Evolutionary conservation across 1,139 yeast species (phyloP), one percentile per base, ranked within the genome.

Genomic region (Wickerhamiella pararugosa): DNA sequence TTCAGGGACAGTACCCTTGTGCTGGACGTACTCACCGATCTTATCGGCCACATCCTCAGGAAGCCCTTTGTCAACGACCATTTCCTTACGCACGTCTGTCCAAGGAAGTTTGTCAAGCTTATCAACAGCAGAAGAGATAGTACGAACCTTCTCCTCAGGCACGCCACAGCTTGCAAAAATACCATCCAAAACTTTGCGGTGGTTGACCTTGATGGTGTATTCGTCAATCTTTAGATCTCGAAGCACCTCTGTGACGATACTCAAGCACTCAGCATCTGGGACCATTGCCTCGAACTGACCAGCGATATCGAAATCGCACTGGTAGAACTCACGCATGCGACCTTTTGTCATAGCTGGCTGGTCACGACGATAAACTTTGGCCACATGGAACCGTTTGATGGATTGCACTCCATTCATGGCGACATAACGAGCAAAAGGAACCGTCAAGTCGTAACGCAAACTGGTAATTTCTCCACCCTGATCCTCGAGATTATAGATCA

Each of bases 301-400:
- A 32, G 98, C 98, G 57, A 90, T 70, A 61, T 90, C 98, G 55
- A 90, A 82, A 66, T 90, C 98, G 68, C 98, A 90, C 65, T 90
- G 98, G 64, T 90, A 90, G 56, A 90, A 90, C 63, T 90, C 98
- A 72, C 98, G 80, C 98, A 90, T 90, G 65, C 98, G 76, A 46
- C 98, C 98, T 64, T 90, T 90, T 45, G 97, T 87, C 98, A 90
- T 90, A 10, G 98, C 98, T 5, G 98, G 98, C 64, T 90, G 98
- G 61, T 90, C 98, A 65, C 98, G 79, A 66, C 98, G 76, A 65
- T 90, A 90, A 43, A 90, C 98, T 64, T 90, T 90, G 53, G 98
- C 98, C 52, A 90, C 83, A 66, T 90, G 98, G 63, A 77, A 90
- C 59, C 98, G 73, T 66, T 90, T 90, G 63, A 90, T 90, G 58